phyloP scores from a whole-genome alignment of 345 rosid genomes.

The Trapa incisa region DNA sequence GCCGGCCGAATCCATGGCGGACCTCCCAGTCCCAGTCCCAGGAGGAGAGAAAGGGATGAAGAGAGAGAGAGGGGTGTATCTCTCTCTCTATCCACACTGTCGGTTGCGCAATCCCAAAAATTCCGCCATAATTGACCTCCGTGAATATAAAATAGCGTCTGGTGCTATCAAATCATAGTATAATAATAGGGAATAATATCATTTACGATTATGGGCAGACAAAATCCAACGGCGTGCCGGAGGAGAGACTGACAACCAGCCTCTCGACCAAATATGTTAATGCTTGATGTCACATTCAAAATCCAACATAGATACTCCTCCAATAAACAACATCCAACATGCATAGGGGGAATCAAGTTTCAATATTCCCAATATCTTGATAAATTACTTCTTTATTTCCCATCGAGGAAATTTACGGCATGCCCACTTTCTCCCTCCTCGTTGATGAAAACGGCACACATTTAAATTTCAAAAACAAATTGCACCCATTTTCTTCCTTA shows the following conservation, averaged over 20 bases:
- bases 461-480: no score
- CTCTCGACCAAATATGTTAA: neutral
- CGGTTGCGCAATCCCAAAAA: constrained; percentile 32
- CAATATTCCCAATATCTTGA: neutral
- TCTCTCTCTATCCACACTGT: no score
- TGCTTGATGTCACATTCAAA: neutral
- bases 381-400: neutral
- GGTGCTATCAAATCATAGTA: neutral
- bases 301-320: neutral
- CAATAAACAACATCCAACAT: neutral
- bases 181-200: constrained; percentile 4
- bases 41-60: constrained; percentile 11
- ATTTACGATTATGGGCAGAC: constrained; percentile 8
- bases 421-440: no score
- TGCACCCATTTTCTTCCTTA: no score
- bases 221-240: constrained; percentile 8
- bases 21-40: constrained; percentile 5
- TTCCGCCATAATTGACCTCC: constrained; percentile 40
- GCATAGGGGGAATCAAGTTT: neutral
- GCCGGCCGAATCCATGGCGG: neutral
- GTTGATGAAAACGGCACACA: no score
- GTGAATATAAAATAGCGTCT: neutral
- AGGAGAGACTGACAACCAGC: constrained; percentile 1
- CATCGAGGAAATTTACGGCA: no score
- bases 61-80: no score